phyloP scores from a whole-genome alignment of 2,329 filamentous ascomycete genomes.

The Aspergillus unguis region DNA sequence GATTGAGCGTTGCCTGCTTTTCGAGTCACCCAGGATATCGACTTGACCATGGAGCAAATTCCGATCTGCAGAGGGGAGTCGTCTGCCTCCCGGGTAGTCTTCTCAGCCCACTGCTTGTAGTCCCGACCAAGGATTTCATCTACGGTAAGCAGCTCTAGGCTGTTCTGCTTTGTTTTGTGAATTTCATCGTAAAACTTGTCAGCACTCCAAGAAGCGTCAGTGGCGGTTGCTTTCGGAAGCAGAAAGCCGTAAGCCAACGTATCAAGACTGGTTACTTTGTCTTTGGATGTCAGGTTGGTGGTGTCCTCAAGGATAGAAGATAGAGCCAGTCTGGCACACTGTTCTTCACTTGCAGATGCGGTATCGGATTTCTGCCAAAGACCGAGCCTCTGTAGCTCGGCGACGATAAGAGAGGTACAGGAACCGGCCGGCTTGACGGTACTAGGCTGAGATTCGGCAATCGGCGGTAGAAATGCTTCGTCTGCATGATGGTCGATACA shows the following conservation, averaged over 20 bases:
- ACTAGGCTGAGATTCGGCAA: constrained; percentile 45
- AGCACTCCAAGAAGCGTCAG: constrained; percentile 40
- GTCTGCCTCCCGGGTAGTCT: constrained; percentile 23
- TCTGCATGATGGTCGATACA: constrained; percentile 64
- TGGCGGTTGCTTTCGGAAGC: constrained; percentile 45
- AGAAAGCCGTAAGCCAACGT: constrained; percentile 51
- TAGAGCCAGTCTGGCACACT: constrained; percentile 40
- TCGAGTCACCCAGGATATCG: constrained; percentile 51
- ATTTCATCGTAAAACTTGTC: constrained; percentile 52
- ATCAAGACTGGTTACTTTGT: constrained; percentile 48
- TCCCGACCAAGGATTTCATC: constrained; percentile 59
- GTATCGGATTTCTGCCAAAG: constrained; percentile 40
- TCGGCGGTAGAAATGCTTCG: constrained; percentile 49
- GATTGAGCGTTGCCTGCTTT: constrained; percentile 41
- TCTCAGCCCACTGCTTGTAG: constrained; percentile 61
- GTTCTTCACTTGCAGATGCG: constrained; percentile 17
- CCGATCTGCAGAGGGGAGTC: constrained; percentile 47
- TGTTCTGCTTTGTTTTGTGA: constrained; percentile 53
- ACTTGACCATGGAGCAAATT: constrained; percentile 58
- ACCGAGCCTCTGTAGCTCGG: constrained; percentile 47
- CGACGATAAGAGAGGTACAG: constrained; percentile 56
- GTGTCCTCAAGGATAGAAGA: constrained; percentile 46
- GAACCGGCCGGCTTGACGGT: constrained; percentile 56
- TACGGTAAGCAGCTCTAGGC: constrained; percentile 50
- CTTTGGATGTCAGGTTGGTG: constrained; percentile 41